Base-by-base conservation (phyloP, 306 rosid genomes). In the Gynostemma pentaphyllum region DNA sequence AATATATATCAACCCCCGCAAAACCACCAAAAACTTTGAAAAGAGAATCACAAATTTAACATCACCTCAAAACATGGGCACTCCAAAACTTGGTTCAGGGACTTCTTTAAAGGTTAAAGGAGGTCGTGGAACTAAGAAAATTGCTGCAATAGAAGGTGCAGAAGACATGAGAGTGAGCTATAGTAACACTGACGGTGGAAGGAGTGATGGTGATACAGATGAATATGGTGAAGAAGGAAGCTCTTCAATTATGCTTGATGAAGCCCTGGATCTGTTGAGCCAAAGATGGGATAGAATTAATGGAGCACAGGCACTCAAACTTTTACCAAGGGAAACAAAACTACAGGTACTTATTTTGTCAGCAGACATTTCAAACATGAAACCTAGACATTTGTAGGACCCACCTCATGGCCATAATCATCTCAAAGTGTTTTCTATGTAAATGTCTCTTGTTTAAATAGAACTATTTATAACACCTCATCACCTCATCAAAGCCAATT, bases 221-320 rank as follows among this genome's bases (percentile, higher is more conserved):
- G 99, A 86, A 61, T 68, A 66, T 64, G 74, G 42, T 36, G 95
- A 85, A 76, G 94, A 82, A 69, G 82, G 82, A 69, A 82, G 69
- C 39, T 76, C 86, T 24, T 60, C 82, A 30, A 84, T 89, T 71
- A 88, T 94, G 99, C 87, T 88, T 67, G 94, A 84, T 52, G 88
- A 88, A 79, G 84, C 83, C 74, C 90, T 94, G 73, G 89, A 94
- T 77, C 60, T 94, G 80, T 86, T 94, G 83, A 83, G 99, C 76
- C 76, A 73, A 72, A 81, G 87, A 68, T 94, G 97, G 97, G 95
- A 84, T 72, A 81, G 95, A 78, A 78, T 86, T 75, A 89, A 88
- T 75, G 97, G 99, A 77, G 94, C 99, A 54, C 97, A 88, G 76
- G 99, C 97, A 56, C 95, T 88, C 72, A 88, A 80, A 83, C 95